Evolutionary conservation across 352 stramenopile species (phyloP).

Genomic region (Globisporangium abappressorium): DNA sequence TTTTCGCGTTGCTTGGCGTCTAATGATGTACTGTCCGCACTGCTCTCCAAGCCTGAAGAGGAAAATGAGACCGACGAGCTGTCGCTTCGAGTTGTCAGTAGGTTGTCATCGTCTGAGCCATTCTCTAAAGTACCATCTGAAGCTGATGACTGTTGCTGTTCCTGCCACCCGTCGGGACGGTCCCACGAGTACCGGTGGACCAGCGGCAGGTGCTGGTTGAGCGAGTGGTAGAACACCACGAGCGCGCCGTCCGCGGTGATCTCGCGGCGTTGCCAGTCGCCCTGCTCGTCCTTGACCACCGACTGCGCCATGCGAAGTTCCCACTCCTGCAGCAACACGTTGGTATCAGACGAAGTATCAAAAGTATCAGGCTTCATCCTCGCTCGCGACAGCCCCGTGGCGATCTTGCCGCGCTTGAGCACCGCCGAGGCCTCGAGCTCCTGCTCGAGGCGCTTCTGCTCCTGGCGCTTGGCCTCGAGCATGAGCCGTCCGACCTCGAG

Average conservation of each 20-base stretch:
- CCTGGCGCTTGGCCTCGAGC: constrained; percentile 57
- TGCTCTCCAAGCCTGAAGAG: background rate
- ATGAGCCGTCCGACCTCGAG: constrained; percentile 51
- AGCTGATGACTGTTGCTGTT: background rate
- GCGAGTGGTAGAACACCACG: constrained; percentile 68
- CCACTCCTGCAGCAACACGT: constrained; percentile 40
- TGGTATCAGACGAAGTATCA: background rate
- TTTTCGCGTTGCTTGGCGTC: constrained; percentile 28
- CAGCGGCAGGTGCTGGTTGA: constrained; percentile 45
- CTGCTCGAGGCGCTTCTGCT: constrained; percentile 60
- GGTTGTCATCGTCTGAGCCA: constrained; percentile 9
- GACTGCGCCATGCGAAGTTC: constrained; percentile 39
- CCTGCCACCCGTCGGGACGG: constrained; percentile 35
- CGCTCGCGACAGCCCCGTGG: constrained; percentile 20
- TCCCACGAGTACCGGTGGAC: constrained; percentile 49
- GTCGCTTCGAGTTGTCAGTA: constrained; percentile 12
- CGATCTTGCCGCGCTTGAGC: constrained; percentile 9
- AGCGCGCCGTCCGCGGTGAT: constrained; percentile 40
- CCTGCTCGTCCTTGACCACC: constrained; percentile 40
- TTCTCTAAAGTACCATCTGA: constrained; percentile 14
- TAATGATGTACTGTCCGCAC: constrained; percentile 3
- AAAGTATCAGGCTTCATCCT: constrained; percentile 8
- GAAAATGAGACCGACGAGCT: background rate
- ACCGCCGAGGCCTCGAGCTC: constrained; percentile 40
- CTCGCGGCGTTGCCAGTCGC: constrained; percentile 60